Conservation (phyloP, 2,329 filamentous ascomycete species). For the Colletotrichum tabaci region DNA sequence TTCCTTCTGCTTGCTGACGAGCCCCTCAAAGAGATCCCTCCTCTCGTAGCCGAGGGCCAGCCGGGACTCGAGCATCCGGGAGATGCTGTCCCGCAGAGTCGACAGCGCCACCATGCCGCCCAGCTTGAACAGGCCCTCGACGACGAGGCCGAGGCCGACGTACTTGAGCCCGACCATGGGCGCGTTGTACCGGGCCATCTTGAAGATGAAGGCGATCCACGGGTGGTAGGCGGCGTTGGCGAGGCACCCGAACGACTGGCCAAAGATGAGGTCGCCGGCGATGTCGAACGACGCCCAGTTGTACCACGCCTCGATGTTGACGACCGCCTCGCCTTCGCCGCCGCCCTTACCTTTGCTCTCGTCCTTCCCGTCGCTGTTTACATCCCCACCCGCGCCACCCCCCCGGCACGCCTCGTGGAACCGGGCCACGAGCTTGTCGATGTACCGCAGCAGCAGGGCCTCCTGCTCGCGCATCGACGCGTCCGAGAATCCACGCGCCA, state of each 20-base stretch:
- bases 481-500: constrained; percentile 50
- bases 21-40: constrained; percentile 39
- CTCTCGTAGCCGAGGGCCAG: constrained; percentile 6
- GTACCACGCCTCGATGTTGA: constrained; percentile 18
- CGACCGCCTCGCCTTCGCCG: constrained; percentile 40
- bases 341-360: not conserved
- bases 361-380: too few species aligned
- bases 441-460: constrained; percentile 47
- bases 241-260: constrained; percentile 48
- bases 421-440: constrained; percentile 44
- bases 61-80: constrained; percentile 11
- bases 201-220: constrained; percentile 47
- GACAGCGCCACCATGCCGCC: constrained; percentile 18
- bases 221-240: constrained; percentile 45
- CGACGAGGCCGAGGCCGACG: not conserved
- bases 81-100: not conserved
- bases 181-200: constrained; percentile 2
- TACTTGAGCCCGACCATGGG: constrained; percentile 12
- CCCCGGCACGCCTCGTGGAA: constrained; percentile 17
- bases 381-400: too few species aligned
- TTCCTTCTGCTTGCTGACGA: constrained; percentile 37
- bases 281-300: constrained; percentile 41
- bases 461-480: constrained; percentile 51
- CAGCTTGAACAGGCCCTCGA: not conserved
- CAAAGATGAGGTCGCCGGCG: constrained; percentile 50